These are phyloP conservation scores for Phytopythium aichiense DNA, from an alignment of 352 stramenopile genomes.

Conservation along the genomic window DNA sequence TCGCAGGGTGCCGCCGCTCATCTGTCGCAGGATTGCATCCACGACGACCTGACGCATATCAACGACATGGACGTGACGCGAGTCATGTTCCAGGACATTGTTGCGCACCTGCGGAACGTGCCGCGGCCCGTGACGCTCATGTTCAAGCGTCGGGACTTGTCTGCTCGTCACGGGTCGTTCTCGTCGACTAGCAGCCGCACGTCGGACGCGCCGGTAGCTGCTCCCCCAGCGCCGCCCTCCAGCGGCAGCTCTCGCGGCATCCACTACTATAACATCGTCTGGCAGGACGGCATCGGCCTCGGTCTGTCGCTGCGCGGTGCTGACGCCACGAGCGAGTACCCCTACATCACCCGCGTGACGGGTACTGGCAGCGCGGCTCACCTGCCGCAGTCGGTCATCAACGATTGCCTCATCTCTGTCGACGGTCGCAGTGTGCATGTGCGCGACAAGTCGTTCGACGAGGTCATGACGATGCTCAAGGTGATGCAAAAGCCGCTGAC, in stretches of 20 bases:
- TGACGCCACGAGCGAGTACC: slow-evolving; percentile 72
- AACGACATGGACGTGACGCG: slow-evolving; percentile 82
- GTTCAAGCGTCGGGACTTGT: slow-evolving; percentile 43
- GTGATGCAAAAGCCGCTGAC: slow-evolving; percentile 84
- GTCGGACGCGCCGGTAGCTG: not conserved
- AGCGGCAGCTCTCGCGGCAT: slow-evolving; percentile 22
- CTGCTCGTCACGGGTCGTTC: slow-evolving; percentile 25
- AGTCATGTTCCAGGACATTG: slow-evolving; percentile 75
- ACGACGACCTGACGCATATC: slow-evolving; percentile 80
- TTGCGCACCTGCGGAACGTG: slow-evolving; percentile 72
- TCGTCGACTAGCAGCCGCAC: slow-evolving; percentile 23
- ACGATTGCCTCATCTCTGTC: slow-evolving; percentile 75
- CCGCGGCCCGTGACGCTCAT: slow-evolving; percentile 76
- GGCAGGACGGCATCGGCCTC: slow-evolving; percentile 70
- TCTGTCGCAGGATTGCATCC: slow-evolving; percentile 76
- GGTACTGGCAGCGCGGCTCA: slow-evolving; percentile 78
- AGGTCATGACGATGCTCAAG: slow-evolving; percentile 86
- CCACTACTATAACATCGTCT: slow-evolving; percentile 82
- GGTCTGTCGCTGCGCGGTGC: slow-evolving; percentile 73
- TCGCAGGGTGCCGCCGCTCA: slow-evolving; percentile 63
- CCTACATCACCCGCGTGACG: slow-evolving; percentile 85
- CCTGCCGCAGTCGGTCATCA: slow-evolving; percentile 67
- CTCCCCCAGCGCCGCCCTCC: slow-evolving; percentile 13
- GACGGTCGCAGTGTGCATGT: slow-evolving; percentile 77
- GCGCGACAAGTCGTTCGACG: slow-evolving; percentile 81